Conservation (phyloP, 257 asterid species). For the Paulownia fortunei region DNA sequence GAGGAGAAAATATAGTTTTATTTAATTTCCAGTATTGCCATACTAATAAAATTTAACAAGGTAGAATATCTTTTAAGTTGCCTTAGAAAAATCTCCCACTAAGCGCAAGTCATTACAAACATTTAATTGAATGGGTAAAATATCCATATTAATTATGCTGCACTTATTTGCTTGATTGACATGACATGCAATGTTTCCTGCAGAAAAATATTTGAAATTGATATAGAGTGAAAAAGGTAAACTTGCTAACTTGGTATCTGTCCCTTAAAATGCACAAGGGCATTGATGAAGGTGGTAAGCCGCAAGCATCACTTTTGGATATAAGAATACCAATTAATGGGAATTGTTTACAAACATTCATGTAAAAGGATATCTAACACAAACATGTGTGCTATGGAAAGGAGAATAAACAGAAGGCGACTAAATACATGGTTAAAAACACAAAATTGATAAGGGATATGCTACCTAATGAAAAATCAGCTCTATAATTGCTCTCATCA, state of each 20-base stretch:
- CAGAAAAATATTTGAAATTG: neutral
- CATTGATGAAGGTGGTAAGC: too few relatives aligned
- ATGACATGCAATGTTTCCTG: too few relatives aligned
- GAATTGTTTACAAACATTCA: neutral
- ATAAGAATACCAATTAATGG: neutral
- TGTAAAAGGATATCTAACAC: neutral
- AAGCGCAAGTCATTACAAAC: too few relatives aligned
- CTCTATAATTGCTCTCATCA: neutral
- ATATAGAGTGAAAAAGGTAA: neutral
- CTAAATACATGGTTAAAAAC: neutral
- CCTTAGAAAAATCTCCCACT: too few relatives aligned
- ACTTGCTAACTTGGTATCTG: neutral
- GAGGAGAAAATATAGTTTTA: too few relatives aligned
- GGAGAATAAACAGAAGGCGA: neutral
- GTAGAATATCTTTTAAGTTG: too few relatives aligned
- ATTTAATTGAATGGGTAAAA: too few relatives aligned
- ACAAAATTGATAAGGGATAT: neutral
- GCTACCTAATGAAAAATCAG: neutral
- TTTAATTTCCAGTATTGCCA: too few relatives aligned
- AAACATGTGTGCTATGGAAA: neutral
- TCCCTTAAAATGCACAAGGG: neutral
- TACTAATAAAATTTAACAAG: too few relatives aligned
- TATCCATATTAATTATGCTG: too few relatives aligned
- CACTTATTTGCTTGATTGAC: too few relatives aligned
- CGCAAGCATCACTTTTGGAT: neutral